These are phyloP conservation scores for Paracoccidioides lutzii DNA, from an alignment of 2,329 filamentous ascomycete genomes.

Conservation along the genomic window DNA sequence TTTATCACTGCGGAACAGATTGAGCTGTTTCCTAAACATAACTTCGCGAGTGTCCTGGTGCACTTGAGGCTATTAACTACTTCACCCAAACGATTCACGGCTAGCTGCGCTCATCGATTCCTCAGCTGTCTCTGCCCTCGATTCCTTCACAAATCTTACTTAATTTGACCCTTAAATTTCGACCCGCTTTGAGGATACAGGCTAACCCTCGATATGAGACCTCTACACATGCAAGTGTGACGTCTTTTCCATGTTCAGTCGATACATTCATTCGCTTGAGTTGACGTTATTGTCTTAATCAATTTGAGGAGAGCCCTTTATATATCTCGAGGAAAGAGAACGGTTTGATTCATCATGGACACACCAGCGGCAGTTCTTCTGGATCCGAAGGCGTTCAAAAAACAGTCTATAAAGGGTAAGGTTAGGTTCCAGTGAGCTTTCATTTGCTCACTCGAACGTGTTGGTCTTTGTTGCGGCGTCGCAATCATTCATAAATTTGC, in stretches of 20 bases:
- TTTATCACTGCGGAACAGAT: background rate
- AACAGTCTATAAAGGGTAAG: constrained; percentile 14
- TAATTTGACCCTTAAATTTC: too few species aligned
- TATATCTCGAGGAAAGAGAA: background rate
- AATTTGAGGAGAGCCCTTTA: background rate
- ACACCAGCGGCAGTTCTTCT: constrained; percentile 29
- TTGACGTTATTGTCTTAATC: too few species aligned
- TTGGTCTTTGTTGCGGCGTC: background rate
- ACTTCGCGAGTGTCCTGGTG: too few species aligned
- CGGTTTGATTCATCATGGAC: background rate
- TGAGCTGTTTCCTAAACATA: background rate
- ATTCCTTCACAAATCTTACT: background rate
- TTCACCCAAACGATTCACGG: too few species aligned
- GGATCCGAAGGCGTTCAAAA: constrained; percentile 31
- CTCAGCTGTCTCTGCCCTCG: too few species aligned
- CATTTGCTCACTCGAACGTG: background rate
- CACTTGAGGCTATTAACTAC: too few species aligned
- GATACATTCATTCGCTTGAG: too few species aligned
- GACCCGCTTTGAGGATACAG: too few species aligned
- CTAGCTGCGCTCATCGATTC: background rate
- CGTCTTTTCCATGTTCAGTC: background rate
- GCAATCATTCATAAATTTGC: background rate
- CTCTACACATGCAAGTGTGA: background rate
- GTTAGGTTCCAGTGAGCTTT: background rate
- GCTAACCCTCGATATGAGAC: background rate